These are phyloP conservation scores for Aspergillus caelatus DNA, from an alignment of 2,329 filamentous ascomycete genomes.

Conservation along the genomic window DNA sequence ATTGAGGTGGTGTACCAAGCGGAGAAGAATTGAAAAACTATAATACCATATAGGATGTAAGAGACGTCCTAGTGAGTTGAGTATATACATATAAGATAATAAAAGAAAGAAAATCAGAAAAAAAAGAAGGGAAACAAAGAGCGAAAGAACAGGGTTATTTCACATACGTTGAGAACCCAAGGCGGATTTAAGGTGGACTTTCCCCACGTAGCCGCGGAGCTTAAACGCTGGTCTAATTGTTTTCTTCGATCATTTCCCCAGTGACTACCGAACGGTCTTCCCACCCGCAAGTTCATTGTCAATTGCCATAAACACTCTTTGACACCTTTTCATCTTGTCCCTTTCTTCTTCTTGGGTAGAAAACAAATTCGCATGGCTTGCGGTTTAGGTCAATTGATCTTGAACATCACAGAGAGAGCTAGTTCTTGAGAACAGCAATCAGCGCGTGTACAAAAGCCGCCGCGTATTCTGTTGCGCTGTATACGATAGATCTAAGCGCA, in stretches of 20 bases:
- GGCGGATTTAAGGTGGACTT: background rate
- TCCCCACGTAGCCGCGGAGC: constrained; percentile 7
- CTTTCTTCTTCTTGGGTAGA: background rate
- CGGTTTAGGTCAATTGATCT: background rate
- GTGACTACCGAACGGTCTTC: background rate
- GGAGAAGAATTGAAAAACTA: background rate
- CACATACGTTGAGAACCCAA: too few species aligned
- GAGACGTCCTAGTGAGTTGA: background rate
- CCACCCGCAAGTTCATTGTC: background rate
- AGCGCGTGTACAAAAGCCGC: background rate
- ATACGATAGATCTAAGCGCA: background rate
- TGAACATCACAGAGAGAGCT: background rate
- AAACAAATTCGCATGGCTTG: background rate
- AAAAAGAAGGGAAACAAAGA: background rate
- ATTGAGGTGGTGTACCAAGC: background rate
- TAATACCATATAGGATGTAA: background rate
- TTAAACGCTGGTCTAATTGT: background rate
- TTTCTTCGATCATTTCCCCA: background rate
- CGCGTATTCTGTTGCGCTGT: background rate
- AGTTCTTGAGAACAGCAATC: background rate
- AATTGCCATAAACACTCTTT: background rate
- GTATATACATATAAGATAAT: background rate
- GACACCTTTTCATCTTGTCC: background rate
- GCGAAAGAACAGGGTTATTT: too few species aligned
- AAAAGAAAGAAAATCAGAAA: background rate